Base-by-base conservation (phyloP, 148 eudicot species). In the Selenicereus undatus region DNA sequence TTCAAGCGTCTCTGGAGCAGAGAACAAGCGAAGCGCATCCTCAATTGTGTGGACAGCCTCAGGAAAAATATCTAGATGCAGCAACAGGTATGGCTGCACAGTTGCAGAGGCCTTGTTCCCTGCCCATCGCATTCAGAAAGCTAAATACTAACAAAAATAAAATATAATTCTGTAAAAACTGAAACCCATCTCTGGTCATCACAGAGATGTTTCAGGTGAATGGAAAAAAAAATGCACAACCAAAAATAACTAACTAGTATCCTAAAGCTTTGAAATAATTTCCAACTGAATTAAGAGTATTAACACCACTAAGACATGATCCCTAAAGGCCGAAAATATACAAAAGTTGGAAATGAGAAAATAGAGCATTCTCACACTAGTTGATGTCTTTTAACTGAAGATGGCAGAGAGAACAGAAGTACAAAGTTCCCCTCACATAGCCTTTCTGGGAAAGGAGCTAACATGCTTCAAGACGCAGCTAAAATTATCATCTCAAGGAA, bases 31-130 rank as follows among this genome's bases (percentile, higher is more conserved):
- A 70, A 93, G 93, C 32, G 98, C 98, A 88, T 93, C 94, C 86
- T 93, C 93, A 80, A 93, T 91, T 48, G 89, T 89, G 80, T 79
- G 76, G 71, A 93, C 90, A 83, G 89, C 85, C 27, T 93, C 98
- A 7, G 92, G 90, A 30, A 83, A 86, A 76, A 93, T 93, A 76
- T 93, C 89, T 74, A 93, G 93, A 81, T 93, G 98, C 80, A 93
- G 96, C 86, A 93, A 85, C 75, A 93, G 93, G 87, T 90, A 95
- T 78, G 97, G 99, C 65, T 95, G 97, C 75, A 92, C 81, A 74
- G 99, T 95, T 54, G 91, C 97, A 75, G 99, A 95, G 52, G 88
- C 90, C 85, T 88, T 95, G 83, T 82, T 95, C 79, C 97, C 99
- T 95, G 89, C 72, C 69, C 81, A 78, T 62, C 51, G 74, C 48